A percentile compares a stretch with the other conserved stretches of the same genome.
These are phyloP conservation scores for Debaryomycetaceae sp. DNA, from an alignment of 1,139 yeast genomes.

Conservation along the genomic window DNA sequence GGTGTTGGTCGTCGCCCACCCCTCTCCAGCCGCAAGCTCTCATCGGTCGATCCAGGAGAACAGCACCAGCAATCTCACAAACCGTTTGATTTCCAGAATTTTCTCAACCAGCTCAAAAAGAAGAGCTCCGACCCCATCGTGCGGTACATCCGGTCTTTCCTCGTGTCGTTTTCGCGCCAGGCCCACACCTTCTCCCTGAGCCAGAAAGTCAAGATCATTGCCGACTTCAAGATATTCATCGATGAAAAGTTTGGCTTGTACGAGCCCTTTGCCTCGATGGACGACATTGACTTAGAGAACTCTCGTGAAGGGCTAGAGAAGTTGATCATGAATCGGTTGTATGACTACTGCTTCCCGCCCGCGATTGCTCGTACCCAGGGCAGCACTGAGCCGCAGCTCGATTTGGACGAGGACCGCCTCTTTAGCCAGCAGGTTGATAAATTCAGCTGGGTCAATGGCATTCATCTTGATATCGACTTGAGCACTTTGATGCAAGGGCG, in stretches of 20 bases:
- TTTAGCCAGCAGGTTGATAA: constrained; percentile 57
- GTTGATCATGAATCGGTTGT: constrained; percentile 81
- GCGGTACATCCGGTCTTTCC: constrained; percentile 74
- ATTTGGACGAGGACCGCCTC: constrained; percentile 55
- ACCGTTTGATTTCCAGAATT: constrained; percentile 79
- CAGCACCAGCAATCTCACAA: constrained; percentile 40
- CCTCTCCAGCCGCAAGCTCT: too few relatives aligned
- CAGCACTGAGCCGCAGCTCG: constrained; percentile 21
- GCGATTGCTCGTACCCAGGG: constrained; percentile 39
- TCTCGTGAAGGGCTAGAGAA: constrained; percentile 92
- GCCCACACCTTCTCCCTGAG: constrained; percentile 58
- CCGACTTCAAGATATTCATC: constrained; percentile 71
- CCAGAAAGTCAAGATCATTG: constrained; percentile 74
- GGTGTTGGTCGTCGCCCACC: too few relatives aligned
- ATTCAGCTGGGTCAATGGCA: constrained; percentile 70
- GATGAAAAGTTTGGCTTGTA: constrained; percentile 57
- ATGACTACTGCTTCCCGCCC: constrained; percentile 78
- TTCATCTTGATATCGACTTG: constrained; percentile 74
- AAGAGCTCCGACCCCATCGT: constrained; percentile 87
- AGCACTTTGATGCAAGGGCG: constrained; percentile 19
- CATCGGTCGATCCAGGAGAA: constrained; percentile 20
- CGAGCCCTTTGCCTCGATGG: constrained; percentile 74
- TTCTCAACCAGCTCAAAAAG: constrained; percentile 65
- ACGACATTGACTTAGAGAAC: constrained; percentile 55
- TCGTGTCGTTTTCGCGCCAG: constrained; percentile 68